These are phyloP conservation scores for Phaseolus coccineus DNA, from an alignment of 331 rosid species.

Conservation along the genomic window DNA sequence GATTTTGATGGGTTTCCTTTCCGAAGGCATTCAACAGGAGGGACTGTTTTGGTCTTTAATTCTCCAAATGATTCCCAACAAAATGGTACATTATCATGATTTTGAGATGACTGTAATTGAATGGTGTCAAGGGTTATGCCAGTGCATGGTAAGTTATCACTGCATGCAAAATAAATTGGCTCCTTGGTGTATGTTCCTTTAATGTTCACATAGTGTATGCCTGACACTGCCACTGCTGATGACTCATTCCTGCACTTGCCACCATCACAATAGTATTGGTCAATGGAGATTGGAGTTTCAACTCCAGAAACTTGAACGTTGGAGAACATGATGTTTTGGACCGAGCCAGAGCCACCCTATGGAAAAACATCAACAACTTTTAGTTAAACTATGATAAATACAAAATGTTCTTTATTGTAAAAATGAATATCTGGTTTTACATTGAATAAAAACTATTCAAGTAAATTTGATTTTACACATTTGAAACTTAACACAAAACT, in stretches of 20 bases:
- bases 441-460: too few species aligned
- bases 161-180: slow-evolving; percentile 75
- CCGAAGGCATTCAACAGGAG: slow-evolving; percentile 63
- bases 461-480: too few species aligned
- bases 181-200: slow-evolving; percentile 68
- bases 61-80: slow-evolving; percentile 86
- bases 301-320: slow-evolving; percentile 78
- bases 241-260: slow-evolving; percentile 58
- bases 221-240: slow-evolving; percentile 84
- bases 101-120: slow-evolving; percentile 46
- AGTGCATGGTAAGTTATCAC: slow-evolving; percentile 75
- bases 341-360: slow-evolving; percentile 90
- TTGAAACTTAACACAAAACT: too few species aligned
- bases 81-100: slow-evolving; percentile 53
- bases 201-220: slow-evolving; percentile 57
- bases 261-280: slow-evolving; percentile 83
- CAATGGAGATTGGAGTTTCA: slow-evolving; percentile 67
- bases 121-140: slow-evolving; percentile 74
- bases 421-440: too few species aligned
- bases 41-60: slow-evolving; percentile 63
- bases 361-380: slow-evolving; percentile 5
- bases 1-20: slow-evolving; percentile 53
- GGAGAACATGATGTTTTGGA: slow-evolving; percentile 66
- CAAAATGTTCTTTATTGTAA: too few species aligned
- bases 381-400: not conserved